Percentiles rank a stretch among this genome's conserved stretches.
Conservation (phyloP, 2,329 filamentous ascomycete genomes). For the Nemania diffusa region DNA sequence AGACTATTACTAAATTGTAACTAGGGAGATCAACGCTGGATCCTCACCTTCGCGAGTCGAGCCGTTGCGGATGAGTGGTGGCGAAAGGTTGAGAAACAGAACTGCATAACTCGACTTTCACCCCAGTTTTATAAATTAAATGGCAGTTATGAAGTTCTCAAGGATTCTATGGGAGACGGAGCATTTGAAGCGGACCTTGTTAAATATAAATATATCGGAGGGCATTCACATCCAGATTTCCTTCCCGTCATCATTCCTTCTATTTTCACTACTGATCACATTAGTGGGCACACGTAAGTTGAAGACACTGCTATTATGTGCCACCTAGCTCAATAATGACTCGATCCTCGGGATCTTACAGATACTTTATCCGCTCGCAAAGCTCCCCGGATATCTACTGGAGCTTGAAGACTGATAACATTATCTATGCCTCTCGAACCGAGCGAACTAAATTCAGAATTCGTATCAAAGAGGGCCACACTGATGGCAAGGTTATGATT, state of each 20-base stretch:
- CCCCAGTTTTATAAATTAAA: background rate
- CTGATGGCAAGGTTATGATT: background rate
- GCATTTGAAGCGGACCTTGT: too few species aligned
- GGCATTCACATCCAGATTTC: too few species aligned
- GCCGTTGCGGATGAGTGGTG: background rate
- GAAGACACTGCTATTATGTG: background rate
- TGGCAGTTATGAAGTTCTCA: too few species aligned
- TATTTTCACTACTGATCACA: background rate
- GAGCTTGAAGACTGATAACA: background rate
- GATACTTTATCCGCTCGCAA: background rate
- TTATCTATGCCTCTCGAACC: background rate
- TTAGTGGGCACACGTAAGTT: background rate
- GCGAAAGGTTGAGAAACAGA: too few species aligned
- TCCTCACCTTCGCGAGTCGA: background rate
- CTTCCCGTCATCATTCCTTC: background rate
- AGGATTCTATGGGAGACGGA: too few species aligned
- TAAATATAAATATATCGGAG: too few species aligned
- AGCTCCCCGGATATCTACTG: background rate
- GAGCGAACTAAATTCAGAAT: background rate
- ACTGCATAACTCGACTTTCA: background rate
- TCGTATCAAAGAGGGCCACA: background rate
- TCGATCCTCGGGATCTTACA: background rate
- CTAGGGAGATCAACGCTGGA: background rate
- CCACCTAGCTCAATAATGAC: background rate
- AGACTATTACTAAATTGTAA: background rate